Evolutionary conservation across 2,329 filamentous ascomycete species (phyloP), one percentile per base, ranked within the genome.

Genomic region (Coniochaeta ligniaria): DNA sequence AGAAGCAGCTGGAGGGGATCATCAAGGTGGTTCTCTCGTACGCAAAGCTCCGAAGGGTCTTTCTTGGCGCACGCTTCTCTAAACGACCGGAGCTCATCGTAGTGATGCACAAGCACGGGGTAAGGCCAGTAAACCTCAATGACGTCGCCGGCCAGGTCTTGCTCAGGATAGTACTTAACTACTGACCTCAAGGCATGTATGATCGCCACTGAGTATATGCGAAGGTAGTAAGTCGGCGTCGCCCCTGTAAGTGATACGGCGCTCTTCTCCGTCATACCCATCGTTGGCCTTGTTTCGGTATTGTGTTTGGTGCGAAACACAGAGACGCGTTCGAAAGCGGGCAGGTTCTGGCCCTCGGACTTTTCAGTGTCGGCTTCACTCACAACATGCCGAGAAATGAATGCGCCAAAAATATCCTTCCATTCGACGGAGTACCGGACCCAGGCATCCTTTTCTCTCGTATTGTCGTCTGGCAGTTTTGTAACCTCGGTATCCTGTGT

Each of bases 81-180:
- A 38, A 38, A 38, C 6, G 35, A 6, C 14, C 14, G 35, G 1
- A 70, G 61, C 57, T 68, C 68, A 9, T 66, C 67, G 58, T 67
- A 71, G 58, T 71, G 68, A 45, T 71, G 69, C 3, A 66, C 68
- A 1, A 72, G 56, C 1, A 70, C 61, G 0, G 63, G 20, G 36
- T 70, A 71, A 0, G 70, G 69, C 64, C 62, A 66, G 0, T 58
- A 2, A 22, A 71, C 59, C 2, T 63, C 57, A 14, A 68, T 55
- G 2, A 60, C 17, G 3, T 65, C 61, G 3, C 64, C 66, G 1
- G 59, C 59, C 0, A 71, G 57, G 20, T 67, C 57, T 36, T 72
- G 67, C 6, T 24, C 55, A 0, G 70, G 69, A 47, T 70, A 71
- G 57, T 70, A 71, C 20, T 65, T 31, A 4, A 71, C 68, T 8